Evolutionary conservation across 371 early-diverging fungal species (phyloP).

Genomic region (Mortierella sp.): DNA sequence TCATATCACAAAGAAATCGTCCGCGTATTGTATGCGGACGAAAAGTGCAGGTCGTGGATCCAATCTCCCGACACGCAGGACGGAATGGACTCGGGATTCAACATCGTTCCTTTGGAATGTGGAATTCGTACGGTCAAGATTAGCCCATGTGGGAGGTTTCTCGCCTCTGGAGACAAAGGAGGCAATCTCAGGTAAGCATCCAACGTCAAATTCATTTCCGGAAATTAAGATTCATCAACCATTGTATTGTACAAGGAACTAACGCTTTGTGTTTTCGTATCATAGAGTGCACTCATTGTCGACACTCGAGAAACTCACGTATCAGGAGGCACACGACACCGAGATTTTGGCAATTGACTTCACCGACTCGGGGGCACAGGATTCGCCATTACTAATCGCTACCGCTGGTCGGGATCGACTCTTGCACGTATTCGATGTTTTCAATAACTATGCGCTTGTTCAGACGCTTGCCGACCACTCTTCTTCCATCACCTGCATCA

Average conservation of each 20-base stretch:
- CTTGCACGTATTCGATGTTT: slow-evolving; percentile 84
- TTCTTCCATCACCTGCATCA: slow-evolving; percentile 84
- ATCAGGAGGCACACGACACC: slow-evolving; percentile 88
- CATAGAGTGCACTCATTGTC: slow-evolving; percentile 70
- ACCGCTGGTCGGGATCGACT: slow-evolving; percentile 88
- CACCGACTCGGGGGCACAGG: slow-evolving; percentile 54
- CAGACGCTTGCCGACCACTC: slow-evolving; percentile 92
- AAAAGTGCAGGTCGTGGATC: slow-evolving; percentile 36
- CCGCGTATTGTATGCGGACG: slow-evolving; percentile 40
- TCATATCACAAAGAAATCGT: slow-evolving; percentile 25
- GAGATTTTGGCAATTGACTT: slow-evolving; percentile 88
- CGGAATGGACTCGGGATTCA: slow-evolving; percentile 42
- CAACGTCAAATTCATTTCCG: neutral
- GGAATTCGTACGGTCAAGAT: slow-evolving; percentile 82
- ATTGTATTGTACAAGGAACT: neutral
- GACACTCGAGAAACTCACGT: slow-evolving; percentile 73
- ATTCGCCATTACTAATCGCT: slow-evolving; percentile 71
- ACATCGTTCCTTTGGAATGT: slow-evolving; percentile 60
- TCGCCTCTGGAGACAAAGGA: slow-evolving; percentile 85
- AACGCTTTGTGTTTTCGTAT: neutral
- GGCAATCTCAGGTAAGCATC: slow-evolving; percentile 74
- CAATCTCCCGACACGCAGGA: slow-evolving; percentile 46
- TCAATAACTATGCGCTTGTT: slow-evolving; percentile 69
- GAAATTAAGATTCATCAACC: neutral
- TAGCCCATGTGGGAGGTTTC: slow-evolving; percentile 73